Percentiles rank a stretch among this genome's conserved stretches.
Evolutionary conservation across 768 basidiomycete species (phyloP).

Genomic region (Boletus tylopilopsis): DNA sequence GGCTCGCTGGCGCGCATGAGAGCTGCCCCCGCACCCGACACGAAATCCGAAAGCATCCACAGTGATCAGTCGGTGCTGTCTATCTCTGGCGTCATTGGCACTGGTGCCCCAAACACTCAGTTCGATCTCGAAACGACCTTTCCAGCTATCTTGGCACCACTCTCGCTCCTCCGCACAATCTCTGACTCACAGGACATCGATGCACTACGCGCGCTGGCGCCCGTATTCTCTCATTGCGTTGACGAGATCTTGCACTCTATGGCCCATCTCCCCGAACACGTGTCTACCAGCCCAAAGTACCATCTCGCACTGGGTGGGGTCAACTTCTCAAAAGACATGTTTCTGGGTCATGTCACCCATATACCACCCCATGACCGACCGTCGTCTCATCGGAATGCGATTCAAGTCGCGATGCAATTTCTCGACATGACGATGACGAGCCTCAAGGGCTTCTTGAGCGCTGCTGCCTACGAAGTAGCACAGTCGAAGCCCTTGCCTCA

Average conservation of each 20-base stretch:
- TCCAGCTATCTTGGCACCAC: constrained; percentile 33
- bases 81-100: constrained; percentile 12
- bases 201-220: constrained; percentile 27
- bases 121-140: constrained; percentile 35
- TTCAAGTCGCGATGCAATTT: constrained; percentile 19
- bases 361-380: constrained; percentile 3
- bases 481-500: constrained; percentile 28
- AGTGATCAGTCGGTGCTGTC: constrained; percentile 27
- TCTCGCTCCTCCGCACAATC: constrained; percentile 25
- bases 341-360: constrained; percentile 19
- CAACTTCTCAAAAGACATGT: constrained; percentile 19
- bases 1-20: constrained; percentile 12
- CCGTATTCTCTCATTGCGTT: constrained; percentile 22
- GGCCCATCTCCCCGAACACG: constrained; percentile 17
- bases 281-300: constrained; percentile 21
- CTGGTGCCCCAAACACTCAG: constrained; percentile 5
- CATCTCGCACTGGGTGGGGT: constrained; percentile 19
- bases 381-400: constrained; percentile 7
- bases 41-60: constrained; percentile 22
- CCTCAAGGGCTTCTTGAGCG: constrained; percentile 31
- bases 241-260: constrained; percentile 28
- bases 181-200: constrained; percentile 23
- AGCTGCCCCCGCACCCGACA: not conserved
- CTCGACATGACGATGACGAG: constrained; percentile 31
- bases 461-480: constrained; percentile 27